Conservation (phyloP, 2,329 filamentous ascomycete genomes). For the Tympanopsis confertula region DNA sequence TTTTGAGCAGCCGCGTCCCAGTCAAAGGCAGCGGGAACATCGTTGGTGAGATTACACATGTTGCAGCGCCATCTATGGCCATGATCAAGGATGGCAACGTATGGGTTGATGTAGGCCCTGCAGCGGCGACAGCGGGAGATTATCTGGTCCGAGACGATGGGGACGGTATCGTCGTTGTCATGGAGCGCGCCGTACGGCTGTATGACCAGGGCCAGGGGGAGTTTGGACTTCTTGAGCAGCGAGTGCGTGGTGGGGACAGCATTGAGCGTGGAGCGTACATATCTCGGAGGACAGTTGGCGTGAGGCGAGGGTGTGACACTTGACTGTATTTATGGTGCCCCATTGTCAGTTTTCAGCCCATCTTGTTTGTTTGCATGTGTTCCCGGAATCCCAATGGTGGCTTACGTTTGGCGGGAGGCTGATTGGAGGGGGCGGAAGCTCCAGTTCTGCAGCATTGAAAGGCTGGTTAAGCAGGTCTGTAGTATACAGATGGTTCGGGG, state of each 20-base stretch:
- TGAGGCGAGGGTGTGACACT: slow-evolving; percentile 83
- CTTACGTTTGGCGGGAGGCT: slow-evolving; percentile 83
- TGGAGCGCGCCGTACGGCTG: slow-evolving; percentile 90
- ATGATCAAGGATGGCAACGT: slow-evolving; percentile 89
- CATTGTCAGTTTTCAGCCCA: slow-evolving; percentile 15
- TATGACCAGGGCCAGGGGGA: slow-evolving; percentile 90
- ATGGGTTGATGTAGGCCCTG: slow-evolving; percentile 95
- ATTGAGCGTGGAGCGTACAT: slow-evolving; percentile 88
- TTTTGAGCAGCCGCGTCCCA: slow-evolving; percentile 92
- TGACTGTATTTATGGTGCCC: slow-evolving; percentile 40
- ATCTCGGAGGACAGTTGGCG: slow-evolving; percentile 86
- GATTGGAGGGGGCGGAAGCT: slow-evolving; percentile 81
- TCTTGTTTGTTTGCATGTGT: not conserved
- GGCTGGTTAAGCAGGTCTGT: slow-evolving; percentile 86
- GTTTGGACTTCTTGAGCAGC: slow-evolving; percentile 88
- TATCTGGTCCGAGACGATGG: slow-evolving; percentile 89
- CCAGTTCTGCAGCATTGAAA: slow-evolving; percentile 86
- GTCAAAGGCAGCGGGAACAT: slow-evolving; percentile 97
- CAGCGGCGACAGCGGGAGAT: slow-evolving; percentile 94
- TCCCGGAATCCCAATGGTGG: slow-evolving; percentile 9
- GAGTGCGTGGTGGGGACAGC: slow-evolving; percentile 86
- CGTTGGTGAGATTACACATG: slow-evolving; percentile 98
- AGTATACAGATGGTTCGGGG: slow-evolving; percentile 79
- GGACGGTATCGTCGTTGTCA: slow-evolving; percentile 81
- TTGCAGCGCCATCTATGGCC: slow-evolving; percentile 98